Percentiles rank a stretch among this genome's conserved stretches.
phyloP scores from a whole-genome alignment of 106 monocot genomes.

The Hemerocallis citrina region DNA sequence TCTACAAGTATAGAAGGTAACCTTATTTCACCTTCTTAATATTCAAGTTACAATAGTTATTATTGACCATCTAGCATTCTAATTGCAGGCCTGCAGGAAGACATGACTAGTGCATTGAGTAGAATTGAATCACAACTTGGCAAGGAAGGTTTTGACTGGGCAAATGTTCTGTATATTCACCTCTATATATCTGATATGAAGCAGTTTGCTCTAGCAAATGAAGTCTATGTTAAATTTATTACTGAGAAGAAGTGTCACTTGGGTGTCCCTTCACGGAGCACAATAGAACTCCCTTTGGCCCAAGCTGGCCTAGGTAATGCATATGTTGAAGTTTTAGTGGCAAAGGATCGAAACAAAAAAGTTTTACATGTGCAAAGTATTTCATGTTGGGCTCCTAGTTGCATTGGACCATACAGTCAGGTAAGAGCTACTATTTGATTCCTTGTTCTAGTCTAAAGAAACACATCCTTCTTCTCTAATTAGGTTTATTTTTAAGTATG shows the following conservation, averaged over 20 bases:
- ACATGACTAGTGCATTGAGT: slow-evolving; percentile 39
- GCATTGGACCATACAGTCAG: slow-evolving; percentile 99
- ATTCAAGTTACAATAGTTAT: background rate
- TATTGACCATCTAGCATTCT: background rate
- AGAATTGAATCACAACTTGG: slow-evolving; percentile 51
- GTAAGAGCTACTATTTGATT: slow-evolving; percentile 13
- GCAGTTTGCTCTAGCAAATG: slow-evolving; percentile 71
- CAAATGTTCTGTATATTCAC: slow-evolving; percentile 82
- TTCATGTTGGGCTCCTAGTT: slow-evolving; percentile 99
- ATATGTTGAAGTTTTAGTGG: slow-evolving; percentile 73
- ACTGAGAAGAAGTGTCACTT: slow-evolving; percentile 64
- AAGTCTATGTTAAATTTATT: slow-evolving; percentile 78
- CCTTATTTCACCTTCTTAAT: background rate
- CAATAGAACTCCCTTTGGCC: slow-evolving; percentile 66
- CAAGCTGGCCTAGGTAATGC: slow-evolving; percentile 58
- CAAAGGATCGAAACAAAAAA: slow-evolving; percentile 48
- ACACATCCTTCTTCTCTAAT: too few species aligned
- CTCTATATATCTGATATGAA: slow-evolving; percentile 89
- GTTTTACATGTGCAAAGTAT: slow-evolving; percentile 99
- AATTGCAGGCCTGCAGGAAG: slow-evolving; percentile 46
- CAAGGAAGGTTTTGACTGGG: slow-evolving; percentile 62
- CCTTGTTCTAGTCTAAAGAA: too few species aligned
- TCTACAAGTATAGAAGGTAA: slow-evolving; percentile 41
- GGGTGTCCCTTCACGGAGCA: slow-evolving; percentile 94
- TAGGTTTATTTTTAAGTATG: too few species aligned